Evolutionary conservation across 352 stramenopile genomes (phyloP).

Genomic region (Phytopythium boreale): DNA sequence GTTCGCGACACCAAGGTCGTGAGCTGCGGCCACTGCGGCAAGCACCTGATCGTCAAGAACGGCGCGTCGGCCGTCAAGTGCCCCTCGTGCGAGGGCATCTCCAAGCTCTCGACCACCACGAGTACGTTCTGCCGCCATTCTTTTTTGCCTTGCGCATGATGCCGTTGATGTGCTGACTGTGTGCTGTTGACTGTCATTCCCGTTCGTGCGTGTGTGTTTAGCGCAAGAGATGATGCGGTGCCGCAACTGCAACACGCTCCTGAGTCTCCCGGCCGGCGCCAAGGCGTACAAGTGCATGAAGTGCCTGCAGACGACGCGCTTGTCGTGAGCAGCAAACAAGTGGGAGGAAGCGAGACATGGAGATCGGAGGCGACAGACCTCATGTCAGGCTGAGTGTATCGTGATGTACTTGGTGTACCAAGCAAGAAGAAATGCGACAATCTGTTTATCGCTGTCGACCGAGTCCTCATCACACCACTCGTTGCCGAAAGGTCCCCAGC

Average conservation of each 20-base stretch:
- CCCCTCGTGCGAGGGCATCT: slow-evolving; percentile 74
- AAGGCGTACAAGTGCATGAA: slow-evolving; percentile 91
- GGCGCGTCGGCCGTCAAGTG: slow-evolving; percentile 78
- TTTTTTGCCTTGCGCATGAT: not conserved
- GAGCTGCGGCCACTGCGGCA: slow-evolving; percentile 80
- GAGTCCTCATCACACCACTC: not conserved
- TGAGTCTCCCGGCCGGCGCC: slow-evolving; percentile 74
- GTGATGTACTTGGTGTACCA: not conserved
- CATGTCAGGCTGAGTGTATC: not conserved
- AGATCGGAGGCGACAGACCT: not conserved
- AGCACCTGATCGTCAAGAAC: slow-evolving; percentile 83
- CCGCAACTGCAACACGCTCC: slow-evolving; percentile 82
- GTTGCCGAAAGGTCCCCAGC: too few relatives aligned
- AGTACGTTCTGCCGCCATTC: slow-evolving; percentile 46
- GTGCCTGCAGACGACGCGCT: slow-evolving; percentile 72
- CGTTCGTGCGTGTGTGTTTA: slow-evolving; percentile 13
- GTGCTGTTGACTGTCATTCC: slow-evolving; percentile 5
- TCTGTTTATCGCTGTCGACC: not conserved
- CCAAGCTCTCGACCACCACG: slow-evolving; percentile 77
- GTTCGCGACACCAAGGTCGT: slow-evolving; percentile 82
- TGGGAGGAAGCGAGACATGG: too few relatives aligned
- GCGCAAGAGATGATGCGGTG: slow-evolving; percentile 87
- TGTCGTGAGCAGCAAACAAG: slow-evolving; percentile 38
- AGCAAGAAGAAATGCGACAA: slow-evolving; percentile 3
- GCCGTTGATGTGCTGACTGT: slow-evolving; percentile 13